These are phyloP conservation scores for Sclerotinia glacialis DNA, from an alignment of 2,329 filamentous ascomycete genomes.

Conservation along the genomic window DNA sequence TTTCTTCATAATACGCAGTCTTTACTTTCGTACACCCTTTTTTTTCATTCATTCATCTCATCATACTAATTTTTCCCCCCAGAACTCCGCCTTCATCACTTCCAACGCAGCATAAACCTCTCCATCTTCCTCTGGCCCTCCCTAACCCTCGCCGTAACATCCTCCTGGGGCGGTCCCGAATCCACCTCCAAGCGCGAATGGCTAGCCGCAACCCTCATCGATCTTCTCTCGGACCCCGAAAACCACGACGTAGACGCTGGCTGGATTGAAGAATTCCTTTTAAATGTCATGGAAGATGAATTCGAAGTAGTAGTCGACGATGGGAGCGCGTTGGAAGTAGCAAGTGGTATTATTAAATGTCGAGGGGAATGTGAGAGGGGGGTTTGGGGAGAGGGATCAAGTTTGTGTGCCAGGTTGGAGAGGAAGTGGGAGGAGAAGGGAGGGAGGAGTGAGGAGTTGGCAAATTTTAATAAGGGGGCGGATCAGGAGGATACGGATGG, in stretches of 20 bases:
- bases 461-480: conserved; percentile 49
- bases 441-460: conserved; percentile 53
- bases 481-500: conserved; percentile 59
- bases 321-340: conserved; percentile 74
- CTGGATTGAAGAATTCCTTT: conserved; percentile 78
- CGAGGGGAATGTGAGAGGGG: conserved; percentile 62
- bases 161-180: conserved; percentile 83
- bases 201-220: conserved; percentile 84
- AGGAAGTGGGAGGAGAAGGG: conserved; percentile 61
- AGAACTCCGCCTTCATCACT: conserved; percentile 53
- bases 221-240: conserved; percentile 59
- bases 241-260: conserved; percentile 65
- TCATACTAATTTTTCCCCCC: neutral
- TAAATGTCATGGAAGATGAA: conserved; percentile 93
- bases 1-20: too few species aligned
- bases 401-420: conserved; percentile 62
- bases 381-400: conserved; percentile 57
- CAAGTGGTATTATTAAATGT: conserved; percentile 68
- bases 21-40: neutral
- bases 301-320: conserved; percentile 93
- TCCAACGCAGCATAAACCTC: conserved; percentile 86
- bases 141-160: conserved; percentile 81
- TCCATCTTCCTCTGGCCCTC: conserved; percentile 84
- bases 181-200: conserved; percentile 88
- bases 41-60: conserved; percentile 16